Evolutionary conservation across 805 yeast species (phyloP), one percentile per base, ranked within the genome.

Genomic region (Metschnikowia aberdeeniae): DNA sequence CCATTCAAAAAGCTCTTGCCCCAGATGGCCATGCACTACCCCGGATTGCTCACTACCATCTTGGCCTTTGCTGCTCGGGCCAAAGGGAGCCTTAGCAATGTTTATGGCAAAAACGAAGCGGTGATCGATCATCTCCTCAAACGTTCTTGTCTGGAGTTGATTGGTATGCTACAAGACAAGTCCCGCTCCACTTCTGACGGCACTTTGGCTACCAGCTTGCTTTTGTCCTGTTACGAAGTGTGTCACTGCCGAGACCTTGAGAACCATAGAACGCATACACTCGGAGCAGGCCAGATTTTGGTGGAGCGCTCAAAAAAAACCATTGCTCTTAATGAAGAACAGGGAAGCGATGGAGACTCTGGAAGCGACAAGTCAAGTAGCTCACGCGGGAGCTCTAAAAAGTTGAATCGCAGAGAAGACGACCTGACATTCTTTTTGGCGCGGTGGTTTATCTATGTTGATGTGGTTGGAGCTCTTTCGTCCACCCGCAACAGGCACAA

Each of bases 1-100:
- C 95, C 95, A 0, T 85, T 84, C 64, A 74, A 75, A 48, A 73
- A 73, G 10, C 66, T 83, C 6, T 61, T 86, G 10, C 92, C 93
- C 0, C 77, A 76, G 53, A 71, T 86, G 75, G 89, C 92, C 1
- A 67, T 81, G 72, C 70, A 72, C 20, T 71, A 76, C 46, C 77
- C 79, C 4, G 76, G 85, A 0, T 59, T 85, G 12, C 61, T 84
- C 51, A 73, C 86, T 1, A 66, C 84, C 1, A 49, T 84, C 11
- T 60, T 84, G 26, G 76, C 76, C 9, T 68, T 66, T 52, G 60
- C 74, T 1, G 74, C 73, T 2, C 56, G 59, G 2, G 50, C 64
- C 8, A 54, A 65, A 42, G 60, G 67, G 4, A 53, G 52, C 40
- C 48, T 67, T 4, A 49, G 58, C 3, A 61, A 62, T 3, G 32